Conservation (phyloP, 306 rosid species). For the Prunus padus region DNA sequence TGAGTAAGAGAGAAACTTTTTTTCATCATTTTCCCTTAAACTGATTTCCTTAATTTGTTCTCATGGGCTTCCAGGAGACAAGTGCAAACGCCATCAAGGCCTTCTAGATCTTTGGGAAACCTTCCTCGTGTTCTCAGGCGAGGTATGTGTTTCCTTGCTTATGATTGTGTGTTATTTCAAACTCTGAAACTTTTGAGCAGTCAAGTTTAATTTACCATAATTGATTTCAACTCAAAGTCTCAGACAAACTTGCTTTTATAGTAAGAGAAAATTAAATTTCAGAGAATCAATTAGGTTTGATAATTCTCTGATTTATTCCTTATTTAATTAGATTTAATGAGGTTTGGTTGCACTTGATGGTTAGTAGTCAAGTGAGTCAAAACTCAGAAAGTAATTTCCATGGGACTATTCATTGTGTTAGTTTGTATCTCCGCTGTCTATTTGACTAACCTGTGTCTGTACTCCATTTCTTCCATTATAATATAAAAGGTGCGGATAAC, state of each 20-base stretch:
- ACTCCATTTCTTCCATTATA: conserved; percentile 7
- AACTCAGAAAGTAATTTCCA: not conserved
- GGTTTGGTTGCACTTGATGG: not conserved
- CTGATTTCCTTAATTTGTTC: not conserved
- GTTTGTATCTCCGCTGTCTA: not conserved
- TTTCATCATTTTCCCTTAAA: not conserved
- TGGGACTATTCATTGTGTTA: not conserved
- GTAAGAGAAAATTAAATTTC: not conserved
- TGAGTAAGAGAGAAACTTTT: not conserved
- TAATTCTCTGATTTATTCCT: not conserved
- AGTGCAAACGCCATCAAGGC: conserved; percentile 57
- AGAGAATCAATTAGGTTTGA: not conserved
- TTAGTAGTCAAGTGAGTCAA: not conserved
- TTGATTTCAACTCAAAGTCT: not conserved
- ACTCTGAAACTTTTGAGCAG: not conserved
- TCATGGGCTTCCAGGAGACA: conserved; percentile 46
- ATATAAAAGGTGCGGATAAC: conserved; percentile 44
- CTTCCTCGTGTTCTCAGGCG: conserved; percentile 60
- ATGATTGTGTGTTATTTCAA: not conserved
- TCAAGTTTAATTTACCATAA: not conserved
- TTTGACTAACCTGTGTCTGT: not conserved
- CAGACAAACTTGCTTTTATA: not conserved
- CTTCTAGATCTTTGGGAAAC: conserved; percentile 50
- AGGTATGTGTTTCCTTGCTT: conserved; percentile 31
- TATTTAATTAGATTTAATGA: not conserved